Percentiles rank a stretch among this genome's conserved stretches.
phyloP scores from a whole-genome alignment of 2,329 filamentous ascomycete species.

The Grosmannia huntii region DNA sequence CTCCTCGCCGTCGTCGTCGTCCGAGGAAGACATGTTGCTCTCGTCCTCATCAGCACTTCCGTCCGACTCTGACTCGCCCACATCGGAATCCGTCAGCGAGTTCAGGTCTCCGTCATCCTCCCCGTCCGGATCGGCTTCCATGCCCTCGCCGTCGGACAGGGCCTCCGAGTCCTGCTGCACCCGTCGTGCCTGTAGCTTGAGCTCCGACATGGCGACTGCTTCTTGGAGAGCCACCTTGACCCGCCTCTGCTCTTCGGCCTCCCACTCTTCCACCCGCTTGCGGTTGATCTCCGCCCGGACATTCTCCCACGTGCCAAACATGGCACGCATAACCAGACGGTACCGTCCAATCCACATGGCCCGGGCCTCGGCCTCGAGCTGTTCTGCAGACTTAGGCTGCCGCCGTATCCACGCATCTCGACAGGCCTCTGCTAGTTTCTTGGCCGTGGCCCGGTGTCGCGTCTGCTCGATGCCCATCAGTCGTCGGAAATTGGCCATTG shows the following conservation, averaged over 20 bases:
- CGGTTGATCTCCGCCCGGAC: slow-evolving; percentile 49
- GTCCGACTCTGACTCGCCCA: slow-evolving; percentile 29
- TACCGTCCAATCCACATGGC: slow-evolving; percentile 56
- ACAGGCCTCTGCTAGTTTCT: slow-evolving; percentile 66
- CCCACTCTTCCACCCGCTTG: slow-evolving; percentile 46
- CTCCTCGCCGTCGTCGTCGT: slow-evolving; percentile 26
- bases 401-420: slow-evolving; percentile 61
- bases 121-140: slow-evolving; percentile 26
- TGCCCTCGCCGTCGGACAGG: slow-evolving; percentile 24
- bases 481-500: slow-evolving; percentile 67
- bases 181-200: slow-evolving; percentile 51
- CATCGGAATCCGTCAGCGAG: slow-evolving; percentile 25
- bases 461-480: slow-evolving; percentile 69
- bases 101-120: slow-evolving; percentile 28
- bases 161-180: slow-evolving; percentile 39
- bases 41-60: slow-evolving; percentile 41
- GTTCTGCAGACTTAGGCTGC: slow-evolving; percentile 64
- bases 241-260: slow-evolving; percentile 50
- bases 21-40: slow-evolving; percentile 32
- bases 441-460: slow-evolving; percentile 64
- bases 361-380: slow-evolving; percentile 67
- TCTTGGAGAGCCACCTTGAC: slow-evolving; percentile 59
- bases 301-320: slow-evolving; percentile 51
- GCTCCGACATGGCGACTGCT: slow-evolving; percentile 59
- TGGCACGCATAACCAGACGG: slow-evolving; percentile 51